A percentile compares a stretch with the other conserved stretches of the same genome.
phyloP scores from a whole-genome alignment of 768 basidiomycete species.

The Lactifluus volemus region DNA sequence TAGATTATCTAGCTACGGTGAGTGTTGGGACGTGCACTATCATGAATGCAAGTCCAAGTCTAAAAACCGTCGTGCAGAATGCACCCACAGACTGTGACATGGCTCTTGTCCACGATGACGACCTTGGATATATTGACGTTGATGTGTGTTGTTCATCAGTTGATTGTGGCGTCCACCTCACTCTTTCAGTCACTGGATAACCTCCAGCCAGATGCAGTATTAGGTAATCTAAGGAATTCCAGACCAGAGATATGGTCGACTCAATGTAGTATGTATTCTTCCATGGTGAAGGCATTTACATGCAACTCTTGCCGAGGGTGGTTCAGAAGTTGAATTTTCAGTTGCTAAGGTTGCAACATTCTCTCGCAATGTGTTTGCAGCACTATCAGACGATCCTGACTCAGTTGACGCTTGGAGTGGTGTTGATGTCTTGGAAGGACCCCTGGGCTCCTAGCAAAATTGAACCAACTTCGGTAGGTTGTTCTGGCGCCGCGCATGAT shows the following conservation, averaged over 20 bases:
- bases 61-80: background rate
- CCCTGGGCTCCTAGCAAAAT: background rate
- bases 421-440: background rate
- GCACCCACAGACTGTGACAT: background rate
- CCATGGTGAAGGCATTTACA: background rate
- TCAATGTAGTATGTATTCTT: background rate
- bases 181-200: background rate
- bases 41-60: background rate
- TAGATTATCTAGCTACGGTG: background rate
- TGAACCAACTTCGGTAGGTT: background rate
- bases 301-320: background rate
- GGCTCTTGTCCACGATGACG: background rate
- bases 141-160: background rate
- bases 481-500: background rate
- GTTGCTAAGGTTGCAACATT: background rate
- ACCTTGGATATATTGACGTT: background rate
- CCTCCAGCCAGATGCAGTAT: background rate
- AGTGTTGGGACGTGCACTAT: background rate
- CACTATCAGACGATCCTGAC: background rate
- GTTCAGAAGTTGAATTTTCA: background rate
- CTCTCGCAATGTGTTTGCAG: background rate
- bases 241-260: background rate
- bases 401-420: background rate
- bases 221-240: background rate
- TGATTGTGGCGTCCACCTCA: background rate